Evolutionary conservation across 805 yeast species (phyloP), one percentile per base, ranked within the genome.

Genomic region (Candida sakaeoensis): DNA sequence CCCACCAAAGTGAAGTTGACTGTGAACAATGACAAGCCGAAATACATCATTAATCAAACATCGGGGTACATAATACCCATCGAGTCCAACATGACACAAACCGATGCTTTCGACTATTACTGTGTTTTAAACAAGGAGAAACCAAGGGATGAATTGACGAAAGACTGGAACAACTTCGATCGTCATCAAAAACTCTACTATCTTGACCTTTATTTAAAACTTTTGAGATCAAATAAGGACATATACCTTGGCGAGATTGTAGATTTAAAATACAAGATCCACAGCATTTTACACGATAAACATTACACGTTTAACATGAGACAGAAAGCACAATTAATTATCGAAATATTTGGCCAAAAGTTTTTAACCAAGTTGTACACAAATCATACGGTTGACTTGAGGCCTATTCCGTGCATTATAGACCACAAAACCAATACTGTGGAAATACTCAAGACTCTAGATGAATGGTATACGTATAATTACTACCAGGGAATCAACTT

Each of bases 71-170:
- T 34, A 10, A 24, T 34, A 5, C 37, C 37, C 3, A 29, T 36
- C 9, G 8, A 12, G 8, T 15, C 13, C 8, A 36, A 36, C 13
- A 12, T 63, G 23, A 55, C 57, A 10, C 48, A 53, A 42, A 56
- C 56, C 17, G 58, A 64, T 40, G 68, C 69, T 1, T 64, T 68
- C 67, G 64, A 65, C 50, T 64, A 61, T 41, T 64, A 36, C 15
- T 15, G 10, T 8, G 22, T 18, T 3, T 10, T 13, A n/a, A 29
- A 29, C 14, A 22, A 16, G 9, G 10, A 13, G 5, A n/a, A 12
- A 5, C 36, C 28, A 24, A 15, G 16, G 7, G 26, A 33, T 12
- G 9, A 19, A 5, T 7, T 33, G 15, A 3, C 6, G 22, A 10
- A n/a, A 15, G 13, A 19, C 13, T 36, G 34, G 34, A 5, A 22